phyloP scores from a whole-genome alignment of 2,329 filamentous ascomycete species.

The Cladophialophora exuberans region DNA sequence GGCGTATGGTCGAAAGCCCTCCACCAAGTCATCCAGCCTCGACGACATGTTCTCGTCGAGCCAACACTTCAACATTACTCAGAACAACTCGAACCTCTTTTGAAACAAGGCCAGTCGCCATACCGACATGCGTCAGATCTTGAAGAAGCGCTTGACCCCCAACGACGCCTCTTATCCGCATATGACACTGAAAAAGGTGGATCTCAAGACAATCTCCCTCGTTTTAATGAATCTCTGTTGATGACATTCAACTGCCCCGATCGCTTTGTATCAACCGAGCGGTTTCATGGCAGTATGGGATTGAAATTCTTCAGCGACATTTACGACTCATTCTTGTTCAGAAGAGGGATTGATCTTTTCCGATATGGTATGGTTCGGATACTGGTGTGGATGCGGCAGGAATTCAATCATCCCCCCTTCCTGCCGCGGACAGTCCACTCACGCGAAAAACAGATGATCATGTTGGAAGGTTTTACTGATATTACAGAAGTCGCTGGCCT shows the following conservation, averaged over 20 bases:
- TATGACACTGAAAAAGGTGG: constrained; percentile 41
- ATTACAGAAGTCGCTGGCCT: constrained; percentile 28
- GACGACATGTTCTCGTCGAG: constrained; percentile 83
- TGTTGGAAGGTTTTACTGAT: constrained; percentile 25
- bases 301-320: constrained; percentile 61
- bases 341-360: constrained; percentile 64
- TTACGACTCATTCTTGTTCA: constrained; percentile 58
- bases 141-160: constrained; percentile 45
- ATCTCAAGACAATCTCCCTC: constrained; percentile 38
- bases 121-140: constrained; percentile 57
- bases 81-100: constrained; percentile 63
- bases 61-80: constrained; percentile 63
- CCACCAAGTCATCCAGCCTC: constrained; percentile 73
- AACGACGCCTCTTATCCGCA: constrained; percentile 53
- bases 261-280: constrained; percentile 48
- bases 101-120: constrained; percentile 39
- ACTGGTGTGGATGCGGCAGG: constrained; percentile 70
- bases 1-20: constrained; percentile 80
- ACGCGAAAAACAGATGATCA: constrained; percentile 43
- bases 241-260: constrained; percentile 66
- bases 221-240: constrained; percentile 73
- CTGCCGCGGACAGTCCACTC: constrained; percentile 63
- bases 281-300: constrained; percentile 59
- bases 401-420: constrained; percentile 58
- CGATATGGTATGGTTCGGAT: constrained; percentile 78